Conservation (phyloP, 2,329 filamentous ascomycete species). For the Arthrobotrys entomopaga region DNA sequence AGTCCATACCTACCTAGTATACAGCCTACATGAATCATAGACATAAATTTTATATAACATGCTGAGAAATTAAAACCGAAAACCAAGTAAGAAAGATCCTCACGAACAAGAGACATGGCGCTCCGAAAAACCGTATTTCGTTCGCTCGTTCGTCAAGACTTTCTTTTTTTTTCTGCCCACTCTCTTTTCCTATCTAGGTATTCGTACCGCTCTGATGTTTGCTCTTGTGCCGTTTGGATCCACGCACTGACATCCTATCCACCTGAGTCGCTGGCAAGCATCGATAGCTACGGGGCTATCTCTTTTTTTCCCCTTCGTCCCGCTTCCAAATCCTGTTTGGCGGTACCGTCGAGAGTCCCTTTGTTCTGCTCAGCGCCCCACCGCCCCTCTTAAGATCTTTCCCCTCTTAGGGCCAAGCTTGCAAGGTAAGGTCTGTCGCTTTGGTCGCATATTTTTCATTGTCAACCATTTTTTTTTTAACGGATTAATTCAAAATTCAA, state of each 20-base stretch:
- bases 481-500: background rate
- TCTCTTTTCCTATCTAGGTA: background rate
- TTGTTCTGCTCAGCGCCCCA: conserved; percentile 14
- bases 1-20: too few relatives aligned
- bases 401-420: too few relatives aligned
- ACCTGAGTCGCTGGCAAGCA: conserved; percentile 19
- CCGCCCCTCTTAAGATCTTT: conserved; percentile 11
- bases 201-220: background rate
- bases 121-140: too few relatives aligned
- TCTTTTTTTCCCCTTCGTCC: conserved; percentile 43
- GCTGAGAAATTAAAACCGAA: too few relatives aligned
- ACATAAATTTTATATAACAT: too few relatives aligned
- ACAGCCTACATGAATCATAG: too few relatives aligned
- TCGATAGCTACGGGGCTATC: conserved; percentile 30
- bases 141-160: background rate
- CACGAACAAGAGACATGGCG: too few relatives aligned
- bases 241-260: conserved; percentile 46
- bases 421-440: too few relatives aligned
- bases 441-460: too few relatives aligned
- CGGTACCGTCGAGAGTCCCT: conserved; percentile 48
- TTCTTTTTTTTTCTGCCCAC: background rate
- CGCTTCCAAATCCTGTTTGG: conserved; percentile 56
- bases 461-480: too few relatives aligned
- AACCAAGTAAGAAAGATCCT: too few relatives aligned
- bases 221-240: conserved; percentile 34